Base-by-base conservation (phyloP, 2,329 filamentous ascomycete species). In the Harringtonia aguacate region DNA sequence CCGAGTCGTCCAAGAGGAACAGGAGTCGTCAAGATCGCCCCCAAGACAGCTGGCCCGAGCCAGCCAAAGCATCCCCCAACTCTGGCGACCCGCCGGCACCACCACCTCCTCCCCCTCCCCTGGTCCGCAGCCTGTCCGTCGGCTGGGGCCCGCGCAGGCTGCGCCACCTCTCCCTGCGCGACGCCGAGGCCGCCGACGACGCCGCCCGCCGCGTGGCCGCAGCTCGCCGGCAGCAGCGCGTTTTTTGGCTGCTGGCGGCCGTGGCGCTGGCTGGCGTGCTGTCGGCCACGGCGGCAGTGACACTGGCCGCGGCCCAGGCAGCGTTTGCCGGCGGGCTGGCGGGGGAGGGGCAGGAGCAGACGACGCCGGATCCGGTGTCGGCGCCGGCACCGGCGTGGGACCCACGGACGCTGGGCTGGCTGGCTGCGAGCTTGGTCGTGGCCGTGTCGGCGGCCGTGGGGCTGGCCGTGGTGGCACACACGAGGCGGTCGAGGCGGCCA, bases 121-220 rank as follows among this genome's bases (percentile, higher is more conserved):
- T 43, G 3, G 18, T 37, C 6, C 48, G 44, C 29, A 34, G 43
- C 36, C 43, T 49, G 24, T 50, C 48, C 8, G 28, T 46, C n/a
- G 43, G 40, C 40, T 41, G 44, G 20, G 49, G 49, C 5, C 46
- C 45, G 2, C 45, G 41, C n/a, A n/a, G n/a, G 5, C 36, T 43
- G 22, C 47, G 48, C 29, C 48, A 39, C n/a, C 35, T 48, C 3
- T 10, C 41, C 2, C 41, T 47, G 4, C 21, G 40, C 24, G 46
- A 45, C 2, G 37, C 35, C 37, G 41, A 43, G 39, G 44, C 44
- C 3, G 49, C 45, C 42, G 42, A 48, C 31, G 49, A 49, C 6
- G 46, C 42, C 13, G 45, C 28, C 2, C 35, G 41, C 13, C 36
- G 27, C 9, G 17, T 45, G 4, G 46, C 42, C 8, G 42, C 40